phyloP scores from a whole-genome alignment of 225 moss, liverwort and hornwort genomes.

The Asterella californica region DNA sequence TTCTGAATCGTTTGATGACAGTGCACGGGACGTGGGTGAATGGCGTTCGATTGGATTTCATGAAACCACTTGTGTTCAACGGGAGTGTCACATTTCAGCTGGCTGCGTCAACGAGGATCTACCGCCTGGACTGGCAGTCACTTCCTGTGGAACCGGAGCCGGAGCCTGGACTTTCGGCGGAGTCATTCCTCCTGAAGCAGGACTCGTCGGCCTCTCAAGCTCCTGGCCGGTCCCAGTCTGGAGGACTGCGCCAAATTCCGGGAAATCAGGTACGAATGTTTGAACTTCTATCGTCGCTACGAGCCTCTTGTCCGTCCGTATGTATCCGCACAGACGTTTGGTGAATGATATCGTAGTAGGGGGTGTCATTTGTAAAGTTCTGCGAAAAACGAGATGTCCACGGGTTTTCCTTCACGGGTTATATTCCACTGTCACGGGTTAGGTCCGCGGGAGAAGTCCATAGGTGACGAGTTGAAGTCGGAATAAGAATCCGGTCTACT shows the following conservation, averaged over 20 bases:
- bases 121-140: conserved; percentile 59
- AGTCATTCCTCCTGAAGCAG: conserved; percentile 23
- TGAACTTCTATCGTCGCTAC: background rate
- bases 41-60: conserved; percentile 42
- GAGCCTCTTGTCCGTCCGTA: too few species aligned
- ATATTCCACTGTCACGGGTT: too few species aligned
- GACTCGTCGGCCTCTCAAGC: conserved; percentile 19
- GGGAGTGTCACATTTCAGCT: conserved; percentile 49
- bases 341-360: too few species aligned
- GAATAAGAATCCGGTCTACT: too few species aligned
- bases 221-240: conserved; percentile 16
- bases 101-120: conserved; percentile 66
- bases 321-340: background rate
- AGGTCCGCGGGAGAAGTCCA: too few species aligned
- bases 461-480: too few species aligned
- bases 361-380: too few species aligned
- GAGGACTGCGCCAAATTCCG: background rate
- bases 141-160: conserved; percentile 20
- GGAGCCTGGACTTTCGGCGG: conserved; percentile 14
- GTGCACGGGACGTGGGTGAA: conserved; percentile 76
- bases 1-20: conserved; percentile 15
- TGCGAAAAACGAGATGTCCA: too few species aligned
- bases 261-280: conserved; percentile 27
- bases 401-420: too few species aligned
- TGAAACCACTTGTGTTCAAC: conserved; percentile 40